Base-by-base conservation (phyloP, 495 filamentous ascomycete species). In the Penicillium lividum region DNA sequence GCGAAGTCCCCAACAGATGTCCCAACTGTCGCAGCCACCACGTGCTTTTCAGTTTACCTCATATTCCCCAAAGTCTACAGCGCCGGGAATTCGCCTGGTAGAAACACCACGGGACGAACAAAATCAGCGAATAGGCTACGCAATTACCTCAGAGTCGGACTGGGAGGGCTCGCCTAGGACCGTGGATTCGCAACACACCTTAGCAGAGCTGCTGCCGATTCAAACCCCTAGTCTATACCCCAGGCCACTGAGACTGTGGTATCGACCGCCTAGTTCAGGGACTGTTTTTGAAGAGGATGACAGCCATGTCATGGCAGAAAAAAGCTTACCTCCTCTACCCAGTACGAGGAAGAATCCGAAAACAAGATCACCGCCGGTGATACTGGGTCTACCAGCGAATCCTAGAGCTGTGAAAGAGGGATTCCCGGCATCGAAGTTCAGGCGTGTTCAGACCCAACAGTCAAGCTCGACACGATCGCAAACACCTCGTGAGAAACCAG, bases 271-370 rank as follows among this genome's bases (percentile, higher is more conserved):
- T 18, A 80, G 75, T 54, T 62, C 66, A 8, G 72, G 63, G 28
- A 77, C 75, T 2, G 49, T 73, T 3, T 75, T 77, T 49, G 77
- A 79, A 61, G 77, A 79, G 43, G 73, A 78, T 30, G 62, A 68
- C 45, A 25, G 45, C 36, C 43, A 57, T 53, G 44, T 61, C 45
- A 22, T 53, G 57, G 28, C 36, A 15, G 34, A 44, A 38, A 30
- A 15, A n/a, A 48, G 30, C 8, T 22, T 5, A 5, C 43, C 28
- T 42, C 42, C 36, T 36, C 27, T 44, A 13, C 40, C 22, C 16
- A 52, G 29, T n/a, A 44, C 51, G 4, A 53, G n/a, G 42, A 48
- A 42, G 56, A 18, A 16, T n/a, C 47, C 55, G 47, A 56, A 38
- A 51, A 15, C 59, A 51, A 34, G 27, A 51, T 25, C 48, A 27